Evolutionary conservation across 2,329 filamentous ascomycete species (phyloP).

Genomic region (Apiospora phragmitis): DNA sequence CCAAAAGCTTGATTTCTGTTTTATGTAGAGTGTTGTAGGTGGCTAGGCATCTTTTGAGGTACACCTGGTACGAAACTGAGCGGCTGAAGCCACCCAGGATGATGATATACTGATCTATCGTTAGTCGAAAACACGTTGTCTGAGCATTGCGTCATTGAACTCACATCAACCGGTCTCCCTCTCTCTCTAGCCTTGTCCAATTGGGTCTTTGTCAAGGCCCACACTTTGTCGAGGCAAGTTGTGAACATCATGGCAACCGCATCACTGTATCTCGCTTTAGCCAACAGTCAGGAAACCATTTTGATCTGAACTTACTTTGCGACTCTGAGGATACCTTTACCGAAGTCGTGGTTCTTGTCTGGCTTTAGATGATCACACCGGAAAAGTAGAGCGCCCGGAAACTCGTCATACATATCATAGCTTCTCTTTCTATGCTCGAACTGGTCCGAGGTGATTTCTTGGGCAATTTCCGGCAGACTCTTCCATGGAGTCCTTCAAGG

Average conservation of each 20-base stretch:
- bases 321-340: neutral
- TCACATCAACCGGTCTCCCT: neutral
- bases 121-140: neutral
- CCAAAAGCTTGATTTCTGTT: neutral
- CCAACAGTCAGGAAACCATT: accelerated
- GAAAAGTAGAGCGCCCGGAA: neutral
- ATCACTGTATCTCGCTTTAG: neutral
- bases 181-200: neutral
- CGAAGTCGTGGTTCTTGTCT: neutral
- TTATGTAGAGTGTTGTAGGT: neutral
- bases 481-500: neutral
- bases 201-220: neutral
- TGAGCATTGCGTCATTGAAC: neutral
- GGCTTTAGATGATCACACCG: neutral
- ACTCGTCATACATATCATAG: neutral
- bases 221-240: neutral
- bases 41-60: neutral
- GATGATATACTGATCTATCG: neutral
- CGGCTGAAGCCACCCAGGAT: neutral
- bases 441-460: neutral
- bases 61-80: neutral
- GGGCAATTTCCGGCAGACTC: neutral
- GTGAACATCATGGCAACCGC: neutral
- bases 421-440: neutral
- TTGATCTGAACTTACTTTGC: neutral